Base-by-base conservation (phyloP, 257 asterid genomes). In the Solanum pimpinellifolium region DNA sequence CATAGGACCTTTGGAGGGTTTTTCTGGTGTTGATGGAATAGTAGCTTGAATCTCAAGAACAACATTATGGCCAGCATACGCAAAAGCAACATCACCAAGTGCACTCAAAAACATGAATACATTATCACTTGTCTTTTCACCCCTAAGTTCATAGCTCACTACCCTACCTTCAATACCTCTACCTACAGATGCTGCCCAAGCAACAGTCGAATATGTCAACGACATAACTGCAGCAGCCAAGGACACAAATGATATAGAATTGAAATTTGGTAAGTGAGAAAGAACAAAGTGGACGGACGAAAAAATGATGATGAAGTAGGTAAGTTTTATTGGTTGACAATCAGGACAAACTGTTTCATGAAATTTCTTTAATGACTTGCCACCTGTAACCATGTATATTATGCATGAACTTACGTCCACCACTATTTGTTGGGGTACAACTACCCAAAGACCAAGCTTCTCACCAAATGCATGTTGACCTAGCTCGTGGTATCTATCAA, bases 371-470 rank as follows among this genome's bases (percentile, higher is more conserved):
- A 95, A 72, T 0, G 96, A 95, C 49, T 89, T 91, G 8, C 98
- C 98, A 3, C 98, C 98, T 1, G 98, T 95, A 11, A 95, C 98
- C 96, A 95, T 93, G 93, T 94, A 95, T 16, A 94, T 85, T 13
- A 96, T 95, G 92, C 96, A 92, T 0, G 93, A 89, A 59, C 98
- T 86, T 3, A 91, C 91, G 21, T 96, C 93, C 1, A 96, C 97
- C 0, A 94, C 86, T 0, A 92, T 3, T 31, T 96, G 99, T 80
- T 96, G 98, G 1, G 99, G 98, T 13, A 96, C 92, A 0, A 95
- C 96, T 4, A 96, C 93, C 91, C 90, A 96, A 1, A 96, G 92
- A 33, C 98, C 98, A 0, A 96, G 91, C 49, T 92, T 95, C 6
- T 92, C 89, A 3, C 98, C 97, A 66, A 92, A 95, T 0, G 98